Evolutionary conservation across 768 basidiomycete genomes (phyloP).

Genomic region (Crassisporium funariophilum): DNA sequence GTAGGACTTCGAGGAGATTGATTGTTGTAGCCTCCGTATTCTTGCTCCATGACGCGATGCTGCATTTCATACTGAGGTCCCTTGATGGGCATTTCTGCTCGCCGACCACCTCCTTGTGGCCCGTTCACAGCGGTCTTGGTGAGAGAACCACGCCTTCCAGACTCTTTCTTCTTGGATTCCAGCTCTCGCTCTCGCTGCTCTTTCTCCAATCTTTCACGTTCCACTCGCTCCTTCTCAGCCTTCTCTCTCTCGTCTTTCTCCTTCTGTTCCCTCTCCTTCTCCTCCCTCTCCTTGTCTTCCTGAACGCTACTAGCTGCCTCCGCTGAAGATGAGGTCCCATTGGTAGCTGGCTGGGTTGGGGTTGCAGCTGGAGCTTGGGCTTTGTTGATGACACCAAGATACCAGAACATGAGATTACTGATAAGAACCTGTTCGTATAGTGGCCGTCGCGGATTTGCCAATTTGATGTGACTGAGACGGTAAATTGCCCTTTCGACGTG

Average conservation of each 20-base stretch:
- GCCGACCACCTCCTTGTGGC: conserved; percentile 51
- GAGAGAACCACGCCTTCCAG: conserved; percentile 57
- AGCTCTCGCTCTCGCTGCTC: conserved; percentile 52
- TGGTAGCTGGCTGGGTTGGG: conserved; percentile 27
- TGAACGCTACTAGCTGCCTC: conserved; percentile 36
- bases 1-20: conserved; percentile 35
- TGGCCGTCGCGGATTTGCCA: conserved; percentile 95
- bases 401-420: conserved; percentile 99
- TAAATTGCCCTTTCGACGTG: conserved; percentile 99
- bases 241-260: conserved; percentile 45
- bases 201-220: conserved; percentile 42
- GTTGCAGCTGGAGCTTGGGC: conserved; percentile 55
- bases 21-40: conserved; percentile 58
- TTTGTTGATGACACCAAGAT: conserved; percentile 96
- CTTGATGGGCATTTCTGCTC: conserved; percentile 85
- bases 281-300: conserved; percentile 37
- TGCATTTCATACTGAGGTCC: conserved; percentile 95
- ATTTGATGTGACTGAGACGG: conserved; percentile 95
- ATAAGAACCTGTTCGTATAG: conserved; percentile 96
- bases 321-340: conserved; percentile 26
- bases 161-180: conserved; percentile 58
- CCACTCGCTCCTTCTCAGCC: conserved; percentile 42
- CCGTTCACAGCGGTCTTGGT: conserved; percentile 62
- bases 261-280: conserved; percentile 40
- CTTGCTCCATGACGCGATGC: conserved; percentile 89